Evolutionary conservation across 805 yeast genomes (phyloP).

Genomic region (Yarrowia bubula): DNA sequence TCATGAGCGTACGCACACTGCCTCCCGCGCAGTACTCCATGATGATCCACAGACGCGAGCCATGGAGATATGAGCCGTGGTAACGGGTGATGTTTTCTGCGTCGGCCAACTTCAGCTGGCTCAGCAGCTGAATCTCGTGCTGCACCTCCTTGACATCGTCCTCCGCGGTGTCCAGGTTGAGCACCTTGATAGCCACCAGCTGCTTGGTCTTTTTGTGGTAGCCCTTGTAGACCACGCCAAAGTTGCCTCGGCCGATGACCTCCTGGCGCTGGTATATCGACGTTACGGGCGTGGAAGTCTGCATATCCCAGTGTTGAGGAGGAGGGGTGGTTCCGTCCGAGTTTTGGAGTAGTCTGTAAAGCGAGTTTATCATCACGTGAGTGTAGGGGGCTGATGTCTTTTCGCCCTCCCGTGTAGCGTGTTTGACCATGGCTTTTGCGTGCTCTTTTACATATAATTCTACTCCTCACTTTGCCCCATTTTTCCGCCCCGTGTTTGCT

Average conservation of each 20-base stretch:
- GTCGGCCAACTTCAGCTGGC: constrained; percentile 63
- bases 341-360: constrained; percentile 10
- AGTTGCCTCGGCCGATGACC: constrained; percentile 92
- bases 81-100: constrained; percentile 93
- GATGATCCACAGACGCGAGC: constrained; percentile 92
- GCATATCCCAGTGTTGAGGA: constrained; percentile 14
- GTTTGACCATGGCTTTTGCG: too few species aligned
- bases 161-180: constrained; percentile 86
- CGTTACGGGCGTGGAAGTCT: constrained; percentile 32
- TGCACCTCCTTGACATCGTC: constrained; percentile 96
- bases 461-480: not conserved
- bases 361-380: constrained; percentile 26
- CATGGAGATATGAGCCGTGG: constrained; percentile 82
- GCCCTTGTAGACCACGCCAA: constrained; percentile 95
- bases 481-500: not conserved
- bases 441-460: not conserved
- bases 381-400: not conserved
- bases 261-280: constrained; percentile 74
- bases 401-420: too few species aligned
- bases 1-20: constrained; percentile 75
- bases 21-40: constrained; percentile 99
- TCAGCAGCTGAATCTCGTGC: constrained; percentile 81
- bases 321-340: constrained; percentile 2
- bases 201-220: constrained; percentile 54
- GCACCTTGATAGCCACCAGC: constrained; percentile 87